Percentiles rank a stretch among this genome's conserved stretches.
Conservation (phyloP, 495 filamentous ascomycete species). For the Monascus purpureus region DNA sequence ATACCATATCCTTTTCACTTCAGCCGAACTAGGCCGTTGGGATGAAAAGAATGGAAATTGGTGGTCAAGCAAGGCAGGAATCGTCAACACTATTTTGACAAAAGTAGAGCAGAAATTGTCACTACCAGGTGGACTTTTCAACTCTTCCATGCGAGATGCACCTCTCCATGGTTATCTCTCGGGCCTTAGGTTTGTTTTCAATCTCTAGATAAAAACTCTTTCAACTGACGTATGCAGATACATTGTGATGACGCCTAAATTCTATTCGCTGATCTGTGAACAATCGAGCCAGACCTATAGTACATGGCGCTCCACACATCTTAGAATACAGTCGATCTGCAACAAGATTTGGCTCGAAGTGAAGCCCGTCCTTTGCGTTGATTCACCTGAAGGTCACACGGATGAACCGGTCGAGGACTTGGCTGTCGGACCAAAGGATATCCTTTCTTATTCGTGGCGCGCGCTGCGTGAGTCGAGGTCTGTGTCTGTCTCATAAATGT, state of each 20-base stretch:
- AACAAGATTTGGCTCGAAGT: constrained; percentile 59
- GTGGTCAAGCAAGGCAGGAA: constrained; percentile 23
- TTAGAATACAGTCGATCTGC: constrained; percentile 42
- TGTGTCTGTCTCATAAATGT: constrained; percentile 1
- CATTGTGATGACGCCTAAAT: constrained; percentile 23
- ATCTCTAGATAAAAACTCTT: constrained; percentile 2
- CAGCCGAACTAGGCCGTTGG: constrained; percentile 8
- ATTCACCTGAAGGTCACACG: constrained; percentile 80
- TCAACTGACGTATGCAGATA: constrained; percentile 27
- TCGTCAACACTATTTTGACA: constrained; percentile 31
- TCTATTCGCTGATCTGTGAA: constrained; percentile 17
- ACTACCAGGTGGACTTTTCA: constrained; percentile 41
- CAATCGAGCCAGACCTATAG: constrained; percentile 4
- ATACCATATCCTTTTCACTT: constrained; percentile 36
- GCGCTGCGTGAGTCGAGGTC: constrained; percentile 85
- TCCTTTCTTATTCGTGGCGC: constrained; percentile 86
- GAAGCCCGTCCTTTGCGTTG: constrained; percentile 65
- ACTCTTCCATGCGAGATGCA: constrained; percentile 43
- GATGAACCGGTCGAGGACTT: constrained; percentile 59
- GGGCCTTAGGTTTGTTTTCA: constrained; percentile 38
- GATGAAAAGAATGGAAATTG: constrained; percentile 10
- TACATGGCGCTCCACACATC: constrained; percentile 33
- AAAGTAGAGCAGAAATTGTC: constrained; percentile 43
- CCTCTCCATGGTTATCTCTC: constrained; percentile 61
- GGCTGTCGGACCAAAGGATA: constrained; percentile 61